Percentiles rank a stretch among this genome's conserved stretches.
Conservation (phyloP, 169 alveolate genomes). For the Eimeria zaria region DNA sequence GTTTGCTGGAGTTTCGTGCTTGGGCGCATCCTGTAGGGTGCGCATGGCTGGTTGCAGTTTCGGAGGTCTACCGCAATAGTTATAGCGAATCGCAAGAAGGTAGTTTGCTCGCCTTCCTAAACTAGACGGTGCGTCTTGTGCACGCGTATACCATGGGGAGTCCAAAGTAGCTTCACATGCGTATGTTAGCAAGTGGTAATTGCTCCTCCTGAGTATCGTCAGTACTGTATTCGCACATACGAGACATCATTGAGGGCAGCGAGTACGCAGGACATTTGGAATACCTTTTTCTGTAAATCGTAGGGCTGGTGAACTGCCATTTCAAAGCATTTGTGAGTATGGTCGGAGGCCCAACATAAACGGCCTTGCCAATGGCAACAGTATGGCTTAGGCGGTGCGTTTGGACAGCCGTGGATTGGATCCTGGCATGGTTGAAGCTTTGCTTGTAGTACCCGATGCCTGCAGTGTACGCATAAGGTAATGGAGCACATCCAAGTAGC, state of each 20-base stretch:
- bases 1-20: not conserved
- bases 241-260: too few species aligned
- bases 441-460: not conserved
- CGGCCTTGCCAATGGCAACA: not conserved
- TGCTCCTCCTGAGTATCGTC: too few species aligned
- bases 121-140: not conserved
- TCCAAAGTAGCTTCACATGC: not conserved
- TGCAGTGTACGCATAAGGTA: not conserved
- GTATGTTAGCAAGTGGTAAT: not conserved
- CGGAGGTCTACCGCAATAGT: not conserved
- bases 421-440: too few species aligned
- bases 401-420: not conserved
- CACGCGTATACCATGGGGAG: not conserved
- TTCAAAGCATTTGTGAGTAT: not conserved
- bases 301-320: not conserved
- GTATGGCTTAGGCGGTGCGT: not conserved
- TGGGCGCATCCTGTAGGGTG: not conserved
- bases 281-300: too few species aligned
- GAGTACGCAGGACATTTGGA: too few species aligned
- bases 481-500: not conserved
- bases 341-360: not conserved
- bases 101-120: not conserved
- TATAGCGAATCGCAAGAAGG: not conserved
- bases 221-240: too few species aligned
- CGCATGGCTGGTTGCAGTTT: not conserved